phyloP scores from a whole-genome alignment of 257 asterid genomes.

The Plantago ovata region DNA sequence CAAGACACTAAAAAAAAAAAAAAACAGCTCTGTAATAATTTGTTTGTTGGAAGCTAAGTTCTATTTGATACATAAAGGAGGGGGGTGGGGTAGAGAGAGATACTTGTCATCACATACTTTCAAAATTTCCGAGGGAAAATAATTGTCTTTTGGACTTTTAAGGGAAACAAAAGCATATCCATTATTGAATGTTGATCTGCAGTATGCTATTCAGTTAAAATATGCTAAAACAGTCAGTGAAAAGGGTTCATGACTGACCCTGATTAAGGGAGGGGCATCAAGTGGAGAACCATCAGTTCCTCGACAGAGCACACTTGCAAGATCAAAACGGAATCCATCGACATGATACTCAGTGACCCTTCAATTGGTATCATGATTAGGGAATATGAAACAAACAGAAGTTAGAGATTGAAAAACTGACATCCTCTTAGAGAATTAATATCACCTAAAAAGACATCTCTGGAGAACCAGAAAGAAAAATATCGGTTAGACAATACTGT shows the following conservation, averaged over 20 bases:
- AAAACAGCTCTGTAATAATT: too few relatives aligned
- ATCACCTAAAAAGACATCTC: conserved; percentile 3
- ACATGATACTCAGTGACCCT: conserved; percentile 94
- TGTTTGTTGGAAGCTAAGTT: too few relatives aligned
- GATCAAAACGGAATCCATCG: conserved; percentile 98
- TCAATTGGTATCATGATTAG: conserved; percentile 25
- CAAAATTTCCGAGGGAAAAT: too few relatives aligned
- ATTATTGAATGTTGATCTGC: not conserved
- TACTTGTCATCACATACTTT: too few relatives aligned
- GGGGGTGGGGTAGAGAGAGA: too few relatives aligned
- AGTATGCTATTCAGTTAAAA: not conserved
- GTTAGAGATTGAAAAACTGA: not conserved
- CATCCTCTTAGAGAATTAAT: conserved; percentile 1
- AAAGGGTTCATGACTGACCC: conserved; percentile 40
- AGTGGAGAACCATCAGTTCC: conserved; percentile 95
- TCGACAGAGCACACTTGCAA: conserved; percentile 93
- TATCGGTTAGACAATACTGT: not conserved
- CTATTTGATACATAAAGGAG: too few relatives aligned
- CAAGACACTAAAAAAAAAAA: too few relatives aligned
- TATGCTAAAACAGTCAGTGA: not conserved
- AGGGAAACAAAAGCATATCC: not conserved
- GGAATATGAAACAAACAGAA: conserved; percentile 5
- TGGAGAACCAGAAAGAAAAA: not conserved
- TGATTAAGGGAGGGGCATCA: conserved; percentile 75
- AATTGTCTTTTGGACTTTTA: too few relatives aligned